These are phyloP conservation scores for Aspergillus thermomutatus DNA, from an alignment of 2,329 filamentous ascomycete species.

Conservation along the genomic window DNA sequence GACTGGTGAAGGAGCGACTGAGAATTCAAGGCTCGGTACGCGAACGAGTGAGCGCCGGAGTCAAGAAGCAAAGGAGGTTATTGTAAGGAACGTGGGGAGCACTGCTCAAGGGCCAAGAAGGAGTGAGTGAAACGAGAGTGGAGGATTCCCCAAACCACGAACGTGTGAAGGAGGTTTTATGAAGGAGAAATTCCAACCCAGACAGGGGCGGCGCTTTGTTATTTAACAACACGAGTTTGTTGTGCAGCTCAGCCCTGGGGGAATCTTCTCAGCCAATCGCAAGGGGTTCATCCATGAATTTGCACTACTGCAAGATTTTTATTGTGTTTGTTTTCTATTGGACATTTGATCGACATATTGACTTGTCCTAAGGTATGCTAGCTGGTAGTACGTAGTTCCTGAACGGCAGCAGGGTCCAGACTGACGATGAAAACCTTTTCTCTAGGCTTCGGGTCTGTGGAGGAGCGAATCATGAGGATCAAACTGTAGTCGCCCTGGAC, in stretches of 20 bases:
- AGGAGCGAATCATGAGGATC: background rate
- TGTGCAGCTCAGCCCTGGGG: background rate
- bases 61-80: slow-evolving; percentile 4
- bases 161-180: slow-evolving; percentile 3
- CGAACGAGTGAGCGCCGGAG: slow-evolving; percentile 26
- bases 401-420: background rate
- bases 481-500: background rate
- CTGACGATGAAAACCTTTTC: background rate
- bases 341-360: background rate
- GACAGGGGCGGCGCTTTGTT: slow-evolving; percentile 1
- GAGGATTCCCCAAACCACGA: slow-evolving; percentile 8
- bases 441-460: background rate
- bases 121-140: slow-evolving; percentile 14
- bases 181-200: slow-evolving; percentile 4
- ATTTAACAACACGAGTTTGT: slow-evolving; percentile 1
- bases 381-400: background rate
- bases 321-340: background rate
- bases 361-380: background rate
- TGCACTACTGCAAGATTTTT: background rate
- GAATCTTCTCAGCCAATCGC: slow-evolving; percentile 13
- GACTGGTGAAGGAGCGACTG: background rate
- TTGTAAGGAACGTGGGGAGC: slow-evolving; percentile 29
- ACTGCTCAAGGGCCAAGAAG: slow-evolving; percentile 20
- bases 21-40: slow-evolving; percentile 10
- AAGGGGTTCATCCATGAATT: slow-evolving; percentile 6